Conservation (phyloP, 139 green algal species). For the Chlorella ohadii region DNA sequence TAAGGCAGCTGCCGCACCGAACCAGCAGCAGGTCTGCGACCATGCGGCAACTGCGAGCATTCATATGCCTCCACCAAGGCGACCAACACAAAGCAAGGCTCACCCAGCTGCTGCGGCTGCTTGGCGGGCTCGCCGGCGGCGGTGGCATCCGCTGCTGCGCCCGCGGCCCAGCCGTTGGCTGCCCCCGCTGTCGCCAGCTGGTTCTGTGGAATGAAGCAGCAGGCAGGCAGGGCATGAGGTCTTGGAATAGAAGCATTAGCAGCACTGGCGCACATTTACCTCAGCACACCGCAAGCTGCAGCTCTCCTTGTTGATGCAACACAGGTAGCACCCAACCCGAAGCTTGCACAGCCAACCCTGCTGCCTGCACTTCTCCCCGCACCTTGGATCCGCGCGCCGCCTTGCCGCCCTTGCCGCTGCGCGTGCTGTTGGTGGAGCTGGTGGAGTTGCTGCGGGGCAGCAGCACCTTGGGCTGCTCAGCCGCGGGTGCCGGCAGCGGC, state of each 20-base stretch:
- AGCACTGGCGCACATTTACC: no score
- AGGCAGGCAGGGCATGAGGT: no score
- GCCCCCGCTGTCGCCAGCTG: background rate
- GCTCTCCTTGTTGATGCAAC: no score
- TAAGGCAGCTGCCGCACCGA: no score
- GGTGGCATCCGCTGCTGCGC: background rate
- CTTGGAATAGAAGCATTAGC: background rate
- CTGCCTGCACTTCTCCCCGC: no score
- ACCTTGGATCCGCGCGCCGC: no score
- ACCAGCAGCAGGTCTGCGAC: no score
- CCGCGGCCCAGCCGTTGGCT: slow-evolving; percentile 16
- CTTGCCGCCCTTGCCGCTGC: background rate
- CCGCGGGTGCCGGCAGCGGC: background rate
- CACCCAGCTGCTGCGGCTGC: slow-evolving; percentile 26
- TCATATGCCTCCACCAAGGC: no score
- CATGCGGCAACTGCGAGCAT: no score
- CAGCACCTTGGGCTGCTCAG: slow-evolving; percentile 10
- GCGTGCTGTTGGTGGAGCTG: slow-evolving; percentile 4
- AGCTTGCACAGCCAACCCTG: no score
- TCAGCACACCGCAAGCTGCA: no score
- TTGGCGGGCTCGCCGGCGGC: background rate
- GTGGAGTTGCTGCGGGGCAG: slow-evolving; percentile 20
- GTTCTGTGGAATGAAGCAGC: background rate
- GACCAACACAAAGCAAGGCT: background rate
- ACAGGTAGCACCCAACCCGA: no score